Evolutionary conservation across 306 rosid species (phyloP).

Genomic region (Rubus idaeus): DNA sequence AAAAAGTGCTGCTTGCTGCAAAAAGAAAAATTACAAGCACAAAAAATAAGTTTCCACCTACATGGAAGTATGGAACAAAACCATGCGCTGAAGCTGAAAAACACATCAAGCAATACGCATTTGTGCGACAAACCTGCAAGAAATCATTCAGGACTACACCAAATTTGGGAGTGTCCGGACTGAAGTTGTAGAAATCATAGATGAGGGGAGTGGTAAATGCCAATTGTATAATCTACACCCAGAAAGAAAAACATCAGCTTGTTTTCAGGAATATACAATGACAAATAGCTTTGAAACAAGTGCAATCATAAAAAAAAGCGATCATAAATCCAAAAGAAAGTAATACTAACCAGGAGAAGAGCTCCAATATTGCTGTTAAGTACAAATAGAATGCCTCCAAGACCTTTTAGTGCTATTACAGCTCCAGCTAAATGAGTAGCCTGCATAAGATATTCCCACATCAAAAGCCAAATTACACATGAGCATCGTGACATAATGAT

Average conservation of each 20-base stretch:
- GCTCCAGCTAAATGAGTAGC: conserved; percentile 50
- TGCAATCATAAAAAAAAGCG: conserved; percentile 1
- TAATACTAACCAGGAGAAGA: conserved; percentile 57
- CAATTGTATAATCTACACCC: conserved; percentile 57
- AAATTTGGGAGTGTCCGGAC: conserved; percentile 37
- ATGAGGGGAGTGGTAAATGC: conserved; percentile 63
- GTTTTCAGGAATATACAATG: not conserved
- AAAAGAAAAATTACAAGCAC: conserved; percentile 6
- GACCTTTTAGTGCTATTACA: conserved; percentile 57
- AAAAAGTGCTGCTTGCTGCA: conserved; percentile 64
- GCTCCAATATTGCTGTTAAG: conserved; percentile 75
- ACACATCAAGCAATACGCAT: not conserved
- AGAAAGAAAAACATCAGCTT: not conserved
- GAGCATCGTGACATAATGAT: conserved; percentile 7
- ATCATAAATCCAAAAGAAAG: conserved; percentile 4
- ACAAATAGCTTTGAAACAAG: not conserved
- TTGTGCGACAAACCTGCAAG: conserved; percentile 61
- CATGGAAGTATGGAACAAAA: not conserved
- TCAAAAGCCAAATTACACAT: conserved; percentile 29
- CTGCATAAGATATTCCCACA: conserved; percentile 38
- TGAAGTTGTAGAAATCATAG: conserved; percentile 78
- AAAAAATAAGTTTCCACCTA: not conserved
- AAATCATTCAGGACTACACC: conserved; percentile 53
- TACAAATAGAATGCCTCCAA: conserved; percentile 84
- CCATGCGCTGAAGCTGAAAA: conserved; percentile 2